These are phyloP conservation scores for Brassica napus DNA, from an alignment of 345 rosid species.

Conservation along the genomic window Da-Ae NC_063439.1:25376501-25377000, in stretches of 20 bases:
- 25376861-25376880: neutral
- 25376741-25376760: conserved; percentile 25
- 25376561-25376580: neutral
- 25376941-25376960: conserved; percentile 39
- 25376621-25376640: conserved; percentile 26
- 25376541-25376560: no score
- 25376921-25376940: conserved; percentile 50
- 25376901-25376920: conserved; percentile 68
- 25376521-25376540: no score
- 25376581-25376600: neutral
- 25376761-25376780: conserved; percentile 16
- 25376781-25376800: conserved; percentile 30
- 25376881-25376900: conserved; percentile 43
- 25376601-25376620: conserved; percentile 13
- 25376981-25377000: conserved; percentile 41
- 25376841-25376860: neutral
- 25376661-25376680: conserved; percentile 23
- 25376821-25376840: conserved; percentile 9
- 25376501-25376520: no score
- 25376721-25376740: conserved; percentile 30
- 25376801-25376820: conserved; percentile 23
- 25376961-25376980: conserved; percentile 43
- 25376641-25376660: conserved; percentile 12
- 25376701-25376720: conserved; percentile 26
- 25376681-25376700: conserved; percentile 4